Evolutionary conservation across 306 rosid species (phyloP), one percentile per base, ranked within the genome.

Genomic region (Trifolium subterraneum): DNA sequence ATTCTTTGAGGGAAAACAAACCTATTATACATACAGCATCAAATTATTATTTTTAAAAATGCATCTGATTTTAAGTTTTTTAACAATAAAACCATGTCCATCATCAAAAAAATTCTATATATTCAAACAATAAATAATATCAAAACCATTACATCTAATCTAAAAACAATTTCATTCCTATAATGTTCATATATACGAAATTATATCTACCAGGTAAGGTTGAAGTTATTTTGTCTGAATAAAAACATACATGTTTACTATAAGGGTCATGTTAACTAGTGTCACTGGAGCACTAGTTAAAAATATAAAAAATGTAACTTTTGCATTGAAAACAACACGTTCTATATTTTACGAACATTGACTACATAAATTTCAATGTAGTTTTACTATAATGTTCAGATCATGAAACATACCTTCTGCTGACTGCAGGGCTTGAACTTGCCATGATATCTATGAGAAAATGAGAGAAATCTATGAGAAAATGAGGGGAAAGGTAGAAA

Each of bases 381-480:
- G n/a, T n/a, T n/a, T n/a, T n/a, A n/a, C n/a, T n/a, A n/a, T n/a
- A n/a, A 59, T 59, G 64, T 59, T 59, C 0, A 25, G 64, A 59
- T 25, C 38, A 59, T 15, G 19, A 59, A 58, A 5, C 38, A 13
- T 45, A 85, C 92, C 90, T 88, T 81, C 70, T 84, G 22, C 83
- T 29, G 15, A 27, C 59, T 10, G 84, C 54, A 8, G 83, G 74
- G 63, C 56, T 13, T 22, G 82, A 41, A 29, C 70, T 31, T 70
- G 89, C 82, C 93, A 84, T 88, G 70, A 45, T 31, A 4, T 60
- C 29, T 54, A 18, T 36, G 39, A 19, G 12, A 52, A 19, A 52
- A 20, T 19, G 60, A 52, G 60, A 52, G 6, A 52, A 25, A 38
- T 8, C 42, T 20, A 9, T 3, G 50, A 70, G 54, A 22, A 44